These are phyloP conservation scores for Neurospora hispaniola DNA, from an alignment of 495 filamentous ascomycete genomes.

Conservation along the genomic window DNA sequence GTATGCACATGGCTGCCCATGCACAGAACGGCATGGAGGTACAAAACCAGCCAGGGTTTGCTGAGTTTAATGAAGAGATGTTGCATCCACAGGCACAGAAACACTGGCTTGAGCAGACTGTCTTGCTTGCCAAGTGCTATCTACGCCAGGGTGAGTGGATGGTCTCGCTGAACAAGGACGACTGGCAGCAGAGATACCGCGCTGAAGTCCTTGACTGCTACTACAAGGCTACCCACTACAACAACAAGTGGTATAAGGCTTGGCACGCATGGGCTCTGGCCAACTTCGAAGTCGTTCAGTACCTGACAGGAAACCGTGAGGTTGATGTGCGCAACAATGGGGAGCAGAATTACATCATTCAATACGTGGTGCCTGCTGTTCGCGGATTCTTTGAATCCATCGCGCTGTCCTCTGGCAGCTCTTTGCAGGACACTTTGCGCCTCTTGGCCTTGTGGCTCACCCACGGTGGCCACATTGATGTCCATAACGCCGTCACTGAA, in stretches of 20 bases:
- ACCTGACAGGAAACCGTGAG: constrained; percentile 52
- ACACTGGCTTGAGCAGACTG: constrained; percentile 49
- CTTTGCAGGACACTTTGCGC: constrained; percentile 87
- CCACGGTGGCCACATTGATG: constrained; percentile 78
- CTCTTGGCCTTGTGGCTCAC: constrained; percentile 93
- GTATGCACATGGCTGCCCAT: constrained; percentile 41
- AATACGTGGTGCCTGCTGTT: constrained; percentile 89
- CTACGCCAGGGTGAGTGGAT: constrained; percentile 96
- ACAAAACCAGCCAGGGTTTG: constrained; percentile 43
- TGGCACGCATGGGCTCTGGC: constrained; percentile 99
- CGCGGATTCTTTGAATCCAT: constrained; percentile 95
- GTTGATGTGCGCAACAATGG: constrained; percentile 48
- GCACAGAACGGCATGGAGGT: constrained; percentile 45
- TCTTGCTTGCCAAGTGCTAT: constrained; percentile 87
- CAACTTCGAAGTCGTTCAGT: constrained; percentile 94
- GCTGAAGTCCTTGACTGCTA: constrained; percentile 77
- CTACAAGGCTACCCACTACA: constrained; percentile 79
- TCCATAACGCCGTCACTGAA: constrained; percentile 76
- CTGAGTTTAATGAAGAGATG: constrained; percentile 43
- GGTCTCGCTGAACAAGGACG: constrained; percentile 65
- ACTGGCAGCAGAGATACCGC: constrained; percentile 72
- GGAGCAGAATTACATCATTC: constrained; percentile 46
- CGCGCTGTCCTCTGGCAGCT: constrained; percentile 77
- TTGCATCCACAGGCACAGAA: constrained; percentile 33
- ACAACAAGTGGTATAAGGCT: constrained; percentile 92